Base-by-base conservation (phyloP, 2,329 filamentous ascomycete species). In the Trichoderma breve region DNA sequence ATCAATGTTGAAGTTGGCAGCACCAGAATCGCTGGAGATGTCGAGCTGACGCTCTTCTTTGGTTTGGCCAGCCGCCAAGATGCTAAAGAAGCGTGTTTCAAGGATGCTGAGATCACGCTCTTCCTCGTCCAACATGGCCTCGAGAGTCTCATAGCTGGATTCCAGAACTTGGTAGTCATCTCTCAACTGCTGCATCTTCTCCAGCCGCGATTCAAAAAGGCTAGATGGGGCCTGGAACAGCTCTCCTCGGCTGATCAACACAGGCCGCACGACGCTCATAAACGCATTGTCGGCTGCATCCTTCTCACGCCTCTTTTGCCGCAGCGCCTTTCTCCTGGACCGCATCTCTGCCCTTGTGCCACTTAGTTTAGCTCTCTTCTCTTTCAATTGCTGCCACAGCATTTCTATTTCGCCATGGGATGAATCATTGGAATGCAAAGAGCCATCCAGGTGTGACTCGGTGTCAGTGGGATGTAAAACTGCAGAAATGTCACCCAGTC, bases 281-380 rank as follows among this genome's bases (percentile, higher is more conserved):
- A 84, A 82, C 1, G 77, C 77, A 73, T 84, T 83, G 63, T 84
- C 83, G 6, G 81, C 78, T 30, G 79, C 76, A 51, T 82, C 79
- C 66, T 79, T 81, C 28, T 73, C 74, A 21, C 74, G 78, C 1
- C 82, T 80, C 21, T 82, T 70, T 5, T 78, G 73, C 53, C 77
- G 76, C 47, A 84, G 65, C 43, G 77, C 74, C 39, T 76, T 79
- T 36, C 82, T 78, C 63, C 76, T 79, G 18, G 70, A 69, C 4
- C 79, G 75, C 80, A 83, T 84, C 15, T 78, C 72, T 3, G 64
- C 65, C 64, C 79, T 62, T 28, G 80, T 78, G 0, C 76, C 75
- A 30, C 76, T 75, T 14, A 82, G 28, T 32, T 74, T 78, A 8
- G 75, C 74, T 12, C 81, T 76, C 36, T 80, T 79, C 14, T 79